phyloP scores from a whole-genome alignment of 75 land plant genomes.

The Cupressus sempervirens region DNA sequence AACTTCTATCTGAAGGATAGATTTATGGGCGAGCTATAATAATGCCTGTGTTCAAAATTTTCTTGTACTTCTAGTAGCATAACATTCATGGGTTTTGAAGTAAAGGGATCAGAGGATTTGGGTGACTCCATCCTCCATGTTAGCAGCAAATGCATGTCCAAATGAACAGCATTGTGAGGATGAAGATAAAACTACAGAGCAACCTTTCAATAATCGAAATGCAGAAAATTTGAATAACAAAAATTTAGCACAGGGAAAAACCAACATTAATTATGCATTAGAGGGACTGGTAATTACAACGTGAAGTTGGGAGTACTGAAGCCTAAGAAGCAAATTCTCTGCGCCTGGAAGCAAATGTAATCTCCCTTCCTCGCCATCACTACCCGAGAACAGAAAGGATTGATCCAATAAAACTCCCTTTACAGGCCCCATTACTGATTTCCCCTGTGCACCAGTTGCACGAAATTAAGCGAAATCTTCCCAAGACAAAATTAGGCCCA shows the following conservation, averaged over 20 bases:
- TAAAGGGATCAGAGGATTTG: too few relatives aligned
- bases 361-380: not conserved
- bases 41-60: too few relatives aligned
- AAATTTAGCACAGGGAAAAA: not conserved
- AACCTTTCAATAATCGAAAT: not conserved
- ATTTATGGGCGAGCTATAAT: too few relatives aligned
- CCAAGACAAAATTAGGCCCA: too few relatives aligned
- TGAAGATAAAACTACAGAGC: not conserved
- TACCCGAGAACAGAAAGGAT: not conserved
- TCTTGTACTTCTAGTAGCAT: too few relatives aligned
- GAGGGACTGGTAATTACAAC: not conserved
- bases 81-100: too few relatives aligned
- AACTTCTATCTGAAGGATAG: too few relatives aligned
- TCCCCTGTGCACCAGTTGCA: not conserved
- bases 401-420: conserved; percentile 3
- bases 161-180: not conserved
- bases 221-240: not conserved
- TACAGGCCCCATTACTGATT: conserved; percentile 3
- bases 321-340: conserved; percentile 1
- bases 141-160: not conserved
- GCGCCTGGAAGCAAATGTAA: not conserved
- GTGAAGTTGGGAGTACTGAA: conserved; percentile 3
- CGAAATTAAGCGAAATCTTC: not conserved
- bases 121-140: too few relatives aligned
- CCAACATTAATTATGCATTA: not conserved